Percentiles rank a stretch among this genome's conserved stretches.
Evolutionary conservation across 179 eudicot genomes (phyloP).

Genomic region (Dionaea muscipula): DNA sequence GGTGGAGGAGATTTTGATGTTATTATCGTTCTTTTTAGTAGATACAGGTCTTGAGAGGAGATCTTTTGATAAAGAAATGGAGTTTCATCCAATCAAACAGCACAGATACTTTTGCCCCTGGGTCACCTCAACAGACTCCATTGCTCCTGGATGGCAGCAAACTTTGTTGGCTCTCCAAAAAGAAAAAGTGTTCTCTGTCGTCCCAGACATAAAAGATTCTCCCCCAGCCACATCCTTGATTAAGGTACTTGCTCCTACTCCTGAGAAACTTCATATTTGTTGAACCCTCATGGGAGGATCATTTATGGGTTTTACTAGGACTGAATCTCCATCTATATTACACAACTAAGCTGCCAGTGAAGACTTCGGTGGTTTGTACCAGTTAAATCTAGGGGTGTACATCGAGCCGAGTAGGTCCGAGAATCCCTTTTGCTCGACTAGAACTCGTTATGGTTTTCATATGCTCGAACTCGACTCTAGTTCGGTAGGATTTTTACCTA

Average conservation of each 20-base stretch:
- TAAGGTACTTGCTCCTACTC: constrained; percentile 49
- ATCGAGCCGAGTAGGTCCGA: no score
- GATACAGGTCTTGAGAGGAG: constrained; percentile 22
- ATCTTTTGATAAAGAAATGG: constrained; percentile 25
- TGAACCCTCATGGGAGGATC: not conserved
- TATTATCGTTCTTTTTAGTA: constrained; percentile 8
- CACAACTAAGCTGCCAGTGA: no score
- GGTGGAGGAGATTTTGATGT: no score
- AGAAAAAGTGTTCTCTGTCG: constrained; percentile 40
- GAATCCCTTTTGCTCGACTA: no score
- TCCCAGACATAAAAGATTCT: constrained; percentile 28
- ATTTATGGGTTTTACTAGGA: not conserved
- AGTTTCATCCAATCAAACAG: constrained; percentile 73
- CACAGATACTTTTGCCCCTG: constrained; percentile 92
- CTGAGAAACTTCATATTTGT: not conserved
- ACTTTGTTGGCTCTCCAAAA: constrained; percentile 62
- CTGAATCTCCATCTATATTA: not conserved
- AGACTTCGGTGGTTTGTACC: no score
- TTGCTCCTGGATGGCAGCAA: constrained; percentile 77
- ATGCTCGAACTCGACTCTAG: no score
- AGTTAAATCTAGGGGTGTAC: no score
- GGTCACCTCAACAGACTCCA: constrained; percentile 42
- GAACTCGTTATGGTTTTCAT: no score
- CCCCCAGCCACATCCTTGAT: constrained; percentile 53
- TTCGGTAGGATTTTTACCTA: no score